Evolutionary conservation across 805 yeast species (phyloP).

Genomic region (Saccharomycopsis capsularis): DNA sequence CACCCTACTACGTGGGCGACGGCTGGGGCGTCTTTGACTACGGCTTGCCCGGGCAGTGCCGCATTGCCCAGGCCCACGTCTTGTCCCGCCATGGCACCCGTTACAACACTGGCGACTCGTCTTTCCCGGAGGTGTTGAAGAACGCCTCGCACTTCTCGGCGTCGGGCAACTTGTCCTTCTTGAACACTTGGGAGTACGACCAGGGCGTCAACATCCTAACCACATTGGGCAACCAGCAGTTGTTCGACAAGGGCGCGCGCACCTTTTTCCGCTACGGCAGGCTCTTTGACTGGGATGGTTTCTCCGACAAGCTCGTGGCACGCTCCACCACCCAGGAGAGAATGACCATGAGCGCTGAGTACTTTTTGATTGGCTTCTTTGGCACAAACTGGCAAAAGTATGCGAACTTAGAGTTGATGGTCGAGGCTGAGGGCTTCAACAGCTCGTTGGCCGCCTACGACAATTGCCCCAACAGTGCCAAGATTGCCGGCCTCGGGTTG

Average conservation of each 20-base stretch:
- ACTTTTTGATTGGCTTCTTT: slow-evolving; percentile 44
- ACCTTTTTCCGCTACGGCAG: slow-evolving; percentile 23
- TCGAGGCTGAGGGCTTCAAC: slow-evolving; percentile 23
- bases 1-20: slow-evolving; percentile 23
- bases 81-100: slow-evolving; percentile 78
- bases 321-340: slow-evolving; percentile 40
- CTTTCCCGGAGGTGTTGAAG: slow-evolving; percentile 26
- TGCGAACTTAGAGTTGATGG: slow-evolving; percentile 21
- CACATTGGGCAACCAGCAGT: slow-evolving; percentile 23
- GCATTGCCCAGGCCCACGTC: slow-evolving; percentile 59
- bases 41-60: slow-evolving; percentile 34
- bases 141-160: slow-evolving; percentile 21
- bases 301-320: slow-evolving; percentile 17
- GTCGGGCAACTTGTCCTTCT: slow-evolving; percentile 46
- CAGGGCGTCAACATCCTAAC: slow-evolving; percentile 22
- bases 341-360: slow-evolving; percentile 40
- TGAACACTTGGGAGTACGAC: slow-evolving; percentile 35
- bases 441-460: slow-evolving; percentile 21
- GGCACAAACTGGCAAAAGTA: slow-evolving; percentile 29
- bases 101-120: slow-evolving; percentile 44
- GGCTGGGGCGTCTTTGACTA: slow-evolving; percentile 24
- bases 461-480: slow-evolving; percentile 17
- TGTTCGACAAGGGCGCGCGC: slow-evolving; percentile 23
- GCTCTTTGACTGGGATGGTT: slow-evolving; percentile 4
- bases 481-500: slow-evolving; percentile 1